Base-by-base conservation (phyloP, 2,329 filamentous ascomycete genomes). In the Amylocarpus encephaloides region DNA sequence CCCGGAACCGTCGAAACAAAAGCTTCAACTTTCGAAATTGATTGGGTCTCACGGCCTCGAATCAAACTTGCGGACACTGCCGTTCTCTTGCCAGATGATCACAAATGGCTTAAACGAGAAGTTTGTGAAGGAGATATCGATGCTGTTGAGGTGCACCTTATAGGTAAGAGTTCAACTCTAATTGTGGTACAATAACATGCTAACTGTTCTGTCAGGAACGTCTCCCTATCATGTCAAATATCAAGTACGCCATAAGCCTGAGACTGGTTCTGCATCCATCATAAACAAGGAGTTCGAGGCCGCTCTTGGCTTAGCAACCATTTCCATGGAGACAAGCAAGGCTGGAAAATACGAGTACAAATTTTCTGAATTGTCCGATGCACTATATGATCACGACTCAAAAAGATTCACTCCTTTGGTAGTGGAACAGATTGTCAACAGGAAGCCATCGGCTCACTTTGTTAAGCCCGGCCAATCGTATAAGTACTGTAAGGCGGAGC, bases 121-220 rank as follows among this genome's bases (percentile, higher is more conserved):
- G 85, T 98, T 29, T 98, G 93, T 64, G 91, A 98, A 71, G 92
- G 92, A 29, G 92, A 97, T 54, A 86, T 95, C 62, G 92, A 96
- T 66, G 82, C 83, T 3, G 83, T 96, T 49, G 90, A 96, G 62
- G 73, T 98, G 47, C 77, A 78, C 39, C 77, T 98, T 54, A 79
- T 79, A 65, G 92, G 89, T 80, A 78, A 70, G 76, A 65, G 38
- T 35, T 44, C 16, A 32, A 30, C 13, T n/a, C 12, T 9, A 36
- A 7, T 38, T 29, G 22, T 46, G 43, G n/a, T 9, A 36, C 15
- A 29, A 2, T n/a, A 13, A 6, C n/a, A 43, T 15, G 22, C 22
- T 26, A 13, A 39, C 54, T 58, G 53, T 58, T 43, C 45, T 49
- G 19, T 13, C 32, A 87, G 85, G 87, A 49, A 78, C 84, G 45